Percentiles rank a stretch among this genome's conserved stretches.
phyloP scores from a whole-genome alignment of 345 rosid genomes.

The Orychophragmus violaceus region DNA sequence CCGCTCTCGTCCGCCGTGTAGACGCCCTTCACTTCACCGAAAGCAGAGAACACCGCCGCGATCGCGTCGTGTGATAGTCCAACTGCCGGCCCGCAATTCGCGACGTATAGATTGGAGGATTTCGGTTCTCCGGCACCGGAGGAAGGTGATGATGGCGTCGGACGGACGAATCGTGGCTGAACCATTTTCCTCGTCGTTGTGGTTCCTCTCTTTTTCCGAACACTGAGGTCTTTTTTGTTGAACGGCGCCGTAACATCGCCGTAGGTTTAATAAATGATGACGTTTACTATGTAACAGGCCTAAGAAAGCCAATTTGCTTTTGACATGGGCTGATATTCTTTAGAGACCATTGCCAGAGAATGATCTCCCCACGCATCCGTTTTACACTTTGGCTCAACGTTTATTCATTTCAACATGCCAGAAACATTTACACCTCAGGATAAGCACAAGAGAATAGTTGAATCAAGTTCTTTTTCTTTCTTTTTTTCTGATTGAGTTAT shows the following conservation, averaged over 20 bases:
- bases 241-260: slow-evolving; percentile 9
- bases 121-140: slow-evolving; percentile 14
- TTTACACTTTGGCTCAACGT: too few species aligned
- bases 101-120: slow-evolving; percentile 61
- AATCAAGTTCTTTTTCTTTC: too few species aligned
- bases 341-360: too few species aligned
- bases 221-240: background rate
- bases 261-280: background rate
- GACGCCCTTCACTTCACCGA: slow-evolving; percentile 66
- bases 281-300: background rate
- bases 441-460: too few species aligned
- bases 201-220: background rate
- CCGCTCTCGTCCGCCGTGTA: slow-evolving; percentile 85
- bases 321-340: too few species aligned
- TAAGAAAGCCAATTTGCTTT: background rate
- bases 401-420: too few species aligned
- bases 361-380: too few species aligned
- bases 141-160: slow-evolving; percentile 27
- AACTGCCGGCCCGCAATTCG: slow-evolving; percentile 90
- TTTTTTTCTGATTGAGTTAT: too few species aligned
- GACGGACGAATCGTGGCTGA: slow-evolving; percentile 53
- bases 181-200: slow-evolving; percentile 28
- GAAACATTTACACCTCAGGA: too few species aligned
- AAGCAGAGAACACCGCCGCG: slow-evolving; percentile 47
- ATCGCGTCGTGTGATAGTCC: slow-evolving; percentile 59